Evolutionary conservation across 176 grass and related monocot species (phyloP), one percentile per base, ranked within the genome.

Genomic region (Stipa capillata): DNA sequence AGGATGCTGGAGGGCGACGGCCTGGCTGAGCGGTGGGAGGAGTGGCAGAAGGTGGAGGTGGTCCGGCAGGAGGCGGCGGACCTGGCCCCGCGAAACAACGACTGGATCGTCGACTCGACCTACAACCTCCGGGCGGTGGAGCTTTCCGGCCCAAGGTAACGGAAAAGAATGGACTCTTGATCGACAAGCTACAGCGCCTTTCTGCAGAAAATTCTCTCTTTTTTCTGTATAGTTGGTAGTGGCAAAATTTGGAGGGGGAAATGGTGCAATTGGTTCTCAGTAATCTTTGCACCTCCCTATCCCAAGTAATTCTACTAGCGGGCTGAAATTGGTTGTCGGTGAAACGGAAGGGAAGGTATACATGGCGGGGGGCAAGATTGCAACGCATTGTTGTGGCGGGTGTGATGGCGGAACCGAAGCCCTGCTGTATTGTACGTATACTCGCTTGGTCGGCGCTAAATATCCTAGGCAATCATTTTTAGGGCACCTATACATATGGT

Each of bases 41-140:
- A 94, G 79, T 94, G 88, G 91, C 91, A 93, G 88, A 90, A 90
- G 84, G 88, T 90, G 81, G 88, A 93, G 85, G 88, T 88, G 53
- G 56, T 88, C 31, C 91, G 88, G 74, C 87, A 81, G 80, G 83
- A 93, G 75, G 83, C 73, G 25, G 89, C 73, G 25, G 89, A 91
- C 70, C 66, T 77, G 50, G 76, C 47, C 9, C 84, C 81, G 13
- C 85, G 70, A 57, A 17, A 69, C 41, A 79, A 78, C 43, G 79
- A 87, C 5, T 90, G 90, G 82, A 73, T 86, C 81, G 72, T 88
- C 64, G 87, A 93, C 64, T 92, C 93, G 5, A 93, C 85, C 31
- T 62, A 86, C 65, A 86, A 90, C 52, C 49, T 93, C 69, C 62
- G 60, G 49, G 59, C 85, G 1, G 70, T 72, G 21, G 90, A 97